Conservation (phyloP, 2,329 filamentous ascomycete genomes). For the Myotisia sp. region DNA sequence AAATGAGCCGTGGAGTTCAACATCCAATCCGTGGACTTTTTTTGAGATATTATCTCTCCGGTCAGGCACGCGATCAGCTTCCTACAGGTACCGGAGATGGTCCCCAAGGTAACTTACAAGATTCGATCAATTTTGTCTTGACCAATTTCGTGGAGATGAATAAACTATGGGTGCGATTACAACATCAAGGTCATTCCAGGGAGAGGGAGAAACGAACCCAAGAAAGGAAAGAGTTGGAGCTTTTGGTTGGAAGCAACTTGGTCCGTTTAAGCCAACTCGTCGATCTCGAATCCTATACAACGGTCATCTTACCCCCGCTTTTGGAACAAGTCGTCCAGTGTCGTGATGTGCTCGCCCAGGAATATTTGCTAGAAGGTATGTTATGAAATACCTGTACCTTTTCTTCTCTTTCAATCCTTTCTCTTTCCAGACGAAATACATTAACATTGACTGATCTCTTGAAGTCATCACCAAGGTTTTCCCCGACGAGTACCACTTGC, state of each 20-base stretch:
- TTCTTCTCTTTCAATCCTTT: constrained; percentile 4
- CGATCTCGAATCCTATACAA: constrained; percentile 87
- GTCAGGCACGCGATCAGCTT: constrained; percentile 80
- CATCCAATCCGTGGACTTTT: constrained; percentile 93
- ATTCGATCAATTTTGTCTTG: constrained; percentile 94
- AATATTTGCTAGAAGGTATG: constrained; percentile 75
- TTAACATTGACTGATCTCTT: constrained; percentile 17
- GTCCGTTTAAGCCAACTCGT: constrained; percentile 90
- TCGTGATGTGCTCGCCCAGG: constrained; percentile 88
- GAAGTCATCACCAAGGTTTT: constrained; percentile 94
- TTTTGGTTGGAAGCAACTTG: constrained; percentile 91
- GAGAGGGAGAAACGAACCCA: constrained; percentile 87
- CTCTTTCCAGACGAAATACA: background rate
- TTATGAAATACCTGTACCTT: background rate
- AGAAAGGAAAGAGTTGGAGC: constrained; percentile 85
- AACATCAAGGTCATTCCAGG: constrained; percentile 92
- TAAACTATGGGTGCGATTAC: constrained; percentile 93
- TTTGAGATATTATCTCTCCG: constrained; percentile 87
- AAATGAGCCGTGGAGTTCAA: constrained; percentile 96
- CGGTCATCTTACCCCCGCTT: constrained; percentile 71
- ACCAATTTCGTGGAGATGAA: constrained; percentile 99
- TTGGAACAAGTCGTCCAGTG: constrained; percentile 97
- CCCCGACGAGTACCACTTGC: constrained; percentile 93
- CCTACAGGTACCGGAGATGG: constrained; percentile 73
- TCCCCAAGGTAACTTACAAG: constrained; percentile 86